phyloP scores from a whole-genome alignment of 2,329 filamentous ascomycete genomes.

The Allantophomopsis lycopodina region DNA sequence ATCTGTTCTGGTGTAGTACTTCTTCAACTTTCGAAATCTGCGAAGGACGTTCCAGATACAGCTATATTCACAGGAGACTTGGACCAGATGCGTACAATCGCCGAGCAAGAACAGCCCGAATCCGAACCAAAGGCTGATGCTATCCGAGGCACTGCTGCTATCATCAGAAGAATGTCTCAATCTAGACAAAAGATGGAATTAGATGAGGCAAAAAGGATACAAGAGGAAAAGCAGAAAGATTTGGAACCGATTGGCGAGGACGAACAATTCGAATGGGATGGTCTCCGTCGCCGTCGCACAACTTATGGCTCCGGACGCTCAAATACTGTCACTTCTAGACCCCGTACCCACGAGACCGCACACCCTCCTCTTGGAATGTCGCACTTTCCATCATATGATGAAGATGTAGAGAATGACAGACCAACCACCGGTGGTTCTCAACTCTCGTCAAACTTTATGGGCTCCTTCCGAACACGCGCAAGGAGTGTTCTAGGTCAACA shows the following conservation, averaged over 20 bases:
- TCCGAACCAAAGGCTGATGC: constrained; percentile 93
- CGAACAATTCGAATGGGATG: constrained; percentile 76
- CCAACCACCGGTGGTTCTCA: constrained; percentile 25
- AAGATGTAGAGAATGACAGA: constrained; percentile 32
- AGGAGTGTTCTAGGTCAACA: constrained; percentile 14
- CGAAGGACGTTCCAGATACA: constrained; percentile 90
- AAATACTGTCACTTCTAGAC: constrained; percentile 7
- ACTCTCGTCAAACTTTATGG: constrained; percentile 40
- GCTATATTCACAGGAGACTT: constrained; percentile 88
- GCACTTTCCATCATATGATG: constrained; percentile 57
- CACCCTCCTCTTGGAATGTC: constrained; percentile 85
- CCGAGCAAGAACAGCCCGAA: constrained; percentile 91
- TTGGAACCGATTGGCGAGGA: constrained; percentile 69
- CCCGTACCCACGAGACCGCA: constrained; percentile 20
- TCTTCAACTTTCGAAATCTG: constrained; percentile 91
- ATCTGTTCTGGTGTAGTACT: constrained; percentile 90
- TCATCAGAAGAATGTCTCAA: constrained; percentile 70
- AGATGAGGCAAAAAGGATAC: constrained; percentile 64
- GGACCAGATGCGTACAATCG: constrained; percentile 89
- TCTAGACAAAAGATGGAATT: constrained; percentile 66
- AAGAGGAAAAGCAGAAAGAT: constrained; percentile 63
- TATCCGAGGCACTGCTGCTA: constrained; percentile 79
- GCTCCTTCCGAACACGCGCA: constrained; percentile 35
- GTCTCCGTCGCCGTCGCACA: constrained; percentile 60
- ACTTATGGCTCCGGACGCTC: constrained; percentile 22